Base-by-base conservation (phyloP, 805 yeast species). In the Metschnikowia lachancei region DNA sequence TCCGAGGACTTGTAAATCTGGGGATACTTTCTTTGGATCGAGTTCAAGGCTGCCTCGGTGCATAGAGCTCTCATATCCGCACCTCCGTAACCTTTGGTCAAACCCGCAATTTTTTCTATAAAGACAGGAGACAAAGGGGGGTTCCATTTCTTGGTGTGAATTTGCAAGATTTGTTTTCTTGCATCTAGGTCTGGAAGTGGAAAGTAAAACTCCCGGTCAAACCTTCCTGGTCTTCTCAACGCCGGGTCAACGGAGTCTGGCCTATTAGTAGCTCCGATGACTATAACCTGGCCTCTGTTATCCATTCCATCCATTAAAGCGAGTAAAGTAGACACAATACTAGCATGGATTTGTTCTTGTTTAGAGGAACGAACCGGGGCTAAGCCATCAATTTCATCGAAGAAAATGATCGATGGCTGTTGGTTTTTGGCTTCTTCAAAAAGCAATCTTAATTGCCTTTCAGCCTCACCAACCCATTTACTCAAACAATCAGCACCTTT, bases 281-380 rank as follows among this genome's bases (percentile, higher is more conserved):
- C 97, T 53, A 94, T 92, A 16, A 94, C 98, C 63, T 94, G 98
- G 7, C 99, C 99, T 63, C 98, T 81, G 56, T 90, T 90, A 63
- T 92, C 98, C 98, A 94, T 94, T 58, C 99, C 99, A 65, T 94
- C 99, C 99, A 94, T 94, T 43, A 94, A 70, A 0, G 99, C 98
- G 53, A 94, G 77, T 58, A 94, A 70, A 0, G 99, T 94, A 4
- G 97, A 90, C 2, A 94, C 99, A 49, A 94, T 94, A 52, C 96
- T 86, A 3, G 99, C 97, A 66, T 94, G 99, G 49, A 94, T 94
- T 66, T 94, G 99, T 64, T 94, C 99, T 66, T 94, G 99, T 54
- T 92, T 92, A 0, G 97, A 87, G 0, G 96, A 87, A 63, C 99
- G 78, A 2, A 94, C 99, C 0, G 99, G 99, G 0, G 99, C 99